These are phyloP conservation scores for bread wheat (Triticum aestivum) DNA, from an alignment of 176 grass and related monocot genomes.

Conservation along the genomic window DNA sequence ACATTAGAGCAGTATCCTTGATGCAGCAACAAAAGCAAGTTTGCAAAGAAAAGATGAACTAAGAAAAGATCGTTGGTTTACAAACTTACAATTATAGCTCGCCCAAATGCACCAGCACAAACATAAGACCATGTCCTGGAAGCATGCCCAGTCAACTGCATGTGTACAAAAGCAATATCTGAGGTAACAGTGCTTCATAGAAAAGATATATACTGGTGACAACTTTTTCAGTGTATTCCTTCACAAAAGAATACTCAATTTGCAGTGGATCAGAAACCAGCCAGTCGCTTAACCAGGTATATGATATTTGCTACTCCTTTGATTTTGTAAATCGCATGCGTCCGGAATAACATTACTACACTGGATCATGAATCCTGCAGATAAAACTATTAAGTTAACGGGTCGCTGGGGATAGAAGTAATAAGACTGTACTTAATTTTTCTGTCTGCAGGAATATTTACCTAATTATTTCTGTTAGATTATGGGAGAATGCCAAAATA, in stretches of 20 bases:
- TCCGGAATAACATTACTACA: not conserved
- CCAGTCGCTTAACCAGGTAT: not conserved
- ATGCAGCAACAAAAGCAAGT: not conserved
- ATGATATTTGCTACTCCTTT: slow-evolving; percentile 16
- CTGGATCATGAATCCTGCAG: not conserved
- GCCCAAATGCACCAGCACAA: slow-evolving; percentile 94
- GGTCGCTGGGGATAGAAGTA: not conserved
- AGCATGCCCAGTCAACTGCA: slow-evolving; percentile 98
- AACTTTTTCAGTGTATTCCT: not conserved
- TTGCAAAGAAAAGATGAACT: not conserved
- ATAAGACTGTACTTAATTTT: not conserved
- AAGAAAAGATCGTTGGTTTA: not conserved
- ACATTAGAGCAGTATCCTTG: not conserved
- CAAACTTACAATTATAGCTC: slow-evolving; percentile 92
- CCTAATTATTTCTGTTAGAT: not conserved
- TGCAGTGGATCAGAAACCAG: slow-evolving; percentile 10
- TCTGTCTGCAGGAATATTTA: not conserved
- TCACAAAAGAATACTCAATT: not conserved
- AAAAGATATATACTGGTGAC: not conserved
- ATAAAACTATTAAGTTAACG: slow-evolving; percentile 7
- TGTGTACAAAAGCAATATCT: slow-evolving; percentile 23
- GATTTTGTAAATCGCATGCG: not conserved
- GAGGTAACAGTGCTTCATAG: slow-evolving; percentile 18
- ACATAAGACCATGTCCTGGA: slow-evolving; percentile 98
- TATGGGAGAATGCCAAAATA: not conserved